phyloP scores from a whole-genome alignment of 208 protist species.

The Crithidia brevicula region DNA sequence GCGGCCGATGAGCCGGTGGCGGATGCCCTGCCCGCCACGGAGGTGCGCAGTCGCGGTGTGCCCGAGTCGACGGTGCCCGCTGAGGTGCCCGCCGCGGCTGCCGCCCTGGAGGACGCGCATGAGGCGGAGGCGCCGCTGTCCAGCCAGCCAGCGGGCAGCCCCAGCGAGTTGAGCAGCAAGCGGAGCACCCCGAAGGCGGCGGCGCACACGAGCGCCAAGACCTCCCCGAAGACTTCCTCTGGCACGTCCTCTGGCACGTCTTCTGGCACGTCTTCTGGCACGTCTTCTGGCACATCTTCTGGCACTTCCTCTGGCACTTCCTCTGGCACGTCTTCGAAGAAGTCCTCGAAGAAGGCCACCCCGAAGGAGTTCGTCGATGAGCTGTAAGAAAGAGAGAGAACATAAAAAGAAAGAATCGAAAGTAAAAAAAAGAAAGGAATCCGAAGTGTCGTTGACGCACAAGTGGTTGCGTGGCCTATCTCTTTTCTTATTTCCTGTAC shows the following conservation, averaged over 20 bases:
- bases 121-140: neutral
- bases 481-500: too few relatives aligned
- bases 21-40: conserved; percentile 6
- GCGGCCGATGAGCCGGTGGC: conserved; percentile 3
- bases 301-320: neutral
- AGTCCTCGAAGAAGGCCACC: neutral
- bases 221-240: neutral
- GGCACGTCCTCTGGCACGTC: neutral
- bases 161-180: neutral
- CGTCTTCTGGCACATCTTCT: too few relatives aligned
- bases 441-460: too few relatives aligned
- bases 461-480: too few relatives aligned
- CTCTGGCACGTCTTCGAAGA: neutral
- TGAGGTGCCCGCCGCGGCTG: conserved; percentile 4
- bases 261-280: neutral
- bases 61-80: neutral
- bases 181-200: neutral
- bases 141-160: neutral
- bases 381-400: conserved; percentile 3
- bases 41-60: conserved; percentile 1
- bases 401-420: neutral
- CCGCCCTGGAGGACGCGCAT: conserved; percentile 7
- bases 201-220: neutral
- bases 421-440: too few relatives aligned
- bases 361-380: neutral